Conservation (phyloP, 768 basidiomycete species). For the Termitomyces sp. region DNA sequence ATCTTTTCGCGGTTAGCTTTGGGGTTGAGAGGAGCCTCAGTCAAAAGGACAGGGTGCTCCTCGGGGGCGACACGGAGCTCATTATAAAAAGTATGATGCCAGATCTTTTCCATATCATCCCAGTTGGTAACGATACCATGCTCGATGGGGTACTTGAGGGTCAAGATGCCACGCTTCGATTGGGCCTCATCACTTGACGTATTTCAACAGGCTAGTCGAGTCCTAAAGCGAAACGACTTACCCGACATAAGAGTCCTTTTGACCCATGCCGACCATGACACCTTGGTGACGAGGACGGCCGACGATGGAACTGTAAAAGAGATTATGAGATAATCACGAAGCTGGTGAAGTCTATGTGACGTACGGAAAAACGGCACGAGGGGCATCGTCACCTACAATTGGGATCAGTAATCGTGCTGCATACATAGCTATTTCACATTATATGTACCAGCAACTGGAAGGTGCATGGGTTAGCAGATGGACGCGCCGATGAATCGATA, state of each 20-base stretch:
- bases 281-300: slow-evolving; percentile 93
- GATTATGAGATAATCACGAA: background rate
- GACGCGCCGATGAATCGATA: slow-evolving; percentile 12
- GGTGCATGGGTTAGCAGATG: slow-evolving; percentile 15
- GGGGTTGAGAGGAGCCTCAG: slow-evolving; percentile 90
- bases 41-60: slow-evolving; percentile 88
- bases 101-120: slow-evolving; percentile 99
- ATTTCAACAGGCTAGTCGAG: slow-evolving; percentile 7
- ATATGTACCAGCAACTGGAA: slow-evolving; percentile 57
- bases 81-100: slow-evolving; percentile 98
- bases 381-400: slow-evolving; percentile 76
- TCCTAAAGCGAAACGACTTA: slow-evolving; percentile 28
- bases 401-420: slow-evolving; percentile 5
- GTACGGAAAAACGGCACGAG: slow-evolving; percentile 93
- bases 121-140: slow-evolving; percentile 97
- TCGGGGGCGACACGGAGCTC: slow-evolving; percentile 91
- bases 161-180: slow-evolving; percentile 92
- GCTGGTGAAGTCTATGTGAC: slow-evolving; percentile 24
- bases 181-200: slow-evolving; percentile 78
- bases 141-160: slow-evolving; percentile 90
- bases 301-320: slow-evolving; percentile 68
- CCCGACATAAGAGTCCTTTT: slow-evolving; percentile 97
- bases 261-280: slow-evolving; percentile 97
- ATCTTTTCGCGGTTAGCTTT: slow-evolving; percentile 93
- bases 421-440: background rate